Evolutionary conservation across 768 basidiomycete genomes (phyloP).

Genomic region (Pleurotus tuoliensis): DNA sequence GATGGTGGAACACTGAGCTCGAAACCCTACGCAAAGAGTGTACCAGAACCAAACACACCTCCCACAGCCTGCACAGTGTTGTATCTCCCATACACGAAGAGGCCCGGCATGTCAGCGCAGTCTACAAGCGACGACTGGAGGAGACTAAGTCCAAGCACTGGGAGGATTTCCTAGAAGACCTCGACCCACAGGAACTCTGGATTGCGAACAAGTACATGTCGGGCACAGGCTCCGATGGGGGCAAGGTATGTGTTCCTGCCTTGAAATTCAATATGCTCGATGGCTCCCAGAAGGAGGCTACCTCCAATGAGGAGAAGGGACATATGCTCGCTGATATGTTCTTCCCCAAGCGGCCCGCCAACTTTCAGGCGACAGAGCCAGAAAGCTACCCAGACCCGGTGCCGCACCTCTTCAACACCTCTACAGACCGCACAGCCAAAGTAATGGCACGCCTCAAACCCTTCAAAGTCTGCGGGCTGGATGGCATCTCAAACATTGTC

Average conservation of each 20-base stretch:
- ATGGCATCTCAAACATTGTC: conserved; percentile 22
- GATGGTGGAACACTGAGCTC: conserved; percentile 32
- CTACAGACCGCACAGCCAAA: conserved; percentile 2
- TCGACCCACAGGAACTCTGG: conserved; percentile 10
- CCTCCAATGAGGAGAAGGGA: conserved; percentile 11
- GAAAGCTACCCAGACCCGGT: conserved; percentile 6
- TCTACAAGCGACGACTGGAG: neutral
- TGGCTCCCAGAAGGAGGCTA: neutral
- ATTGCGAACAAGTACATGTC: conserved; percentile 12
- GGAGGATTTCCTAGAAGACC: conserved; percentile 16
- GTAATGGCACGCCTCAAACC: conserved; percentile 12
- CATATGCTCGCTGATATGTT: conserved; percentile 10
- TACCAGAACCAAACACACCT: conserved; percentile 8
- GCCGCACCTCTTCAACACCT: conserved; percentile 9
- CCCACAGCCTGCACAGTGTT: conserved; percentile 4
- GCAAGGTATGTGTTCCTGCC: conserved; percentile 11
- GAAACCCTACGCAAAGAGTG: neutral
- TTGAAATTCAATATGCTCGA: neutral
- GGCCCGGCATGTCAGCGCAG: conserved; percentile 7
- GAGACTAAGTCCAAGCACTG: conserved; percentile 15
- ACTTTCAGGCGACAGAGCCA: conserved; percentile 11
- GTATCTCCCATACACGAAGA: conserved; percentile 16
- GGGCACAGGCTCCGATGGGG: conserved; percentile 4
- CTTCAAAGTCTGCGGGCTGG: conserved; percentile 19
- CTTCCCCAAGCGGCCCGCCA: conserved; percentile 13